Evolutionary conservation across 169 alveolate genomes (phyloP).

Genomic region (Plasmodium gonderi): DNA sequence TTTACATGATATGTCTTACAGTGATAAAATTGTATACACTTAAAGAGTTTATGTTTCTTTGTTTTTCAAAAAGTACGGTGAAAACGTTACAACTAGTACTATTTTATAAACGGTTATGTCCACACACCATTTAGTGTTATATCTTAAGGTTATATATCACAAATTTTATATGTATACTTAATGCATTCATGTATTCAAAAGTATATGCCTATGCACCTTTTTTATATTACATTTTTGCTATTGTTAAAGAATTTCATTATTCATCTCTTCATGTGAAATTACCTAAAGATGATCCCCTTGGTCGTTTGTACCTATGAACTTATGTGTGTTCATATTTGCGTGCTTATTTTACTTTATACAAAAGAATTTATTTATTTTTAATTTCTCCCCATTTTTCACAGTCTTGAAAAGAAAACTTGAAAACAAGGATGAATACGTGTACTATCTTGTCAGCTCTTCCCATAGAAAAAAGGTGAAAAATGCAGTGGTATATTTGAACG

Average conservation of each 20-base stretch:
- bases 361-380: neutral
- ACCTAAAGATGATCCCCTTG: neutral
- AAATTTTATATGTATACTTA: neutral
- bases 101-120: neutral
- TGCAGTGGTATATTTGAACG: constrained; percentile 38
- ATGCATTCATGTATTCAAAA: neutral
- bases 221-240: neutral
- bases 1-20: neutral
- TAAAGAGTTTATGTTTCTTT: neutral
- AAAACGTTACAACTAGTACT: neutral
- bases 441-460: constrained; percentile 3
- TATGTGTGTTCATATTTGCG: neutral
- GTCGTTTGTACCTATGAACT: neutral
- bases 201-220: no score
- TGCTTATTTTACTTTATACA: neutral
- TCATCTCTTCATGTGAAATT: neutral
- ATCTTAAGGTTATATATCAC: neutral
- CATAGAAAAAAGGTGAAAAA: constrained; percentile 55
- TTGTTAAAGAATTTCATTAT: neutral
- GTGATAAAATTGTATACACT: neutral
- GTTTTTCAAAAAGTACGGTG: neutral
- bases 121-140: neutral
- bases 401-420: constrained; percentile 42
- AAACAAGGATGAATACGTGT: constrained; percentile 28
- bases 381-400: neutral